phyloP scores from a whole-genome alignment of 83 land plant genomes.

The Diphasiastrum complanatum region DNA sequence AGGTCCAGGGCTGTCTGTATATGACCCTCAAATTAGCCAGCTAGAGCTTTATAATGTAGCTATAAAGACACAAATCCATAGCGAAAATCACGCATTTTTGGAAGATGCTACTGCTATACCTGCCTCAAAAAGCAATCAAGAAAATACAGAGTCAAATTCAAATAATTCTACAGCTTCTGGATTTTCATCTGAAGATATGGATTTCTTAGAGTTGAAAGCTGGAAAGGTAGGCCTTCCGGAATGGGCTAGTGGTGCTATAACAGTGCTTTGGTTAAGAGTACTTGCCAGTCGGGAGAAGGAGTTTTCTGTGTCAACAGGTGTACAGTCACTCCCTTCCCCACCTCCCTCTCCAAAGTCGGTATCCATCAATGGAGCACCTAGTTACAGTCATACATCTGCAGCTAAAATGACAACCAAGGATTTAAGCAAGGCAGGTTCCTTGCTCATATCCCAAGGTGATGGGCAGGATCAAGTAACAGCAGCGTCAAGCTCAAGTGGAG shows the following conservation, averaged over 20 bases:
- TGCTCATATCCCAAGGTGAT: constrained; percentile 23
- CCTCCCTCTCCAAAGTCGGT: constrained; percentile 12
- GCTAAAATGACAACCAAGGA: not conserved
- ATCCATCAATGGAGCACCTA: not conserved
- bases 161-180: no score
- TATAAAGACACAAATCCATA: constrained; percentile 4
- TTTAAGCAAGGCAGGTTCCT: not conserved
- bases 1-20: constrained; percentile 65
- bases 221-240: constrained; percentile 73
- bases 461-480: no score
- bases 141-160: constrained; percentile 4
- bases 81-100: not conserved
- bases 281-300: constrained; percentile 48
- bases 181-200: no score
- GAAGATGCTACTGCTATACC: not conserved
- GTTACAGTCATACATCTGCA: constrained; percentile 13
- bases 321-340: constrained; percentile 9
- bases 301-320: constrained; percentile 43
- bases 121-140: constrained; percentile 6
- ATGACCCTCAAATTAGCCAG: constrained; percentile 53
- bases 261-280: constrained; percentile 79
- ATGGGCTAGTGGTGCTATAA: constrained; percentile 62
- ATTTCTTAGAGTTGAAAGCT: constrained; percentile 25
- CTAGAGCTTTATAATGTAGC: constrained; percentile 36
- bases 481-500: constrained; percentile 39